Evolutionary conservation across 192 early-diverging fungal genomes (phyloP).

Genomic region (Backusella sp.): DNA sequence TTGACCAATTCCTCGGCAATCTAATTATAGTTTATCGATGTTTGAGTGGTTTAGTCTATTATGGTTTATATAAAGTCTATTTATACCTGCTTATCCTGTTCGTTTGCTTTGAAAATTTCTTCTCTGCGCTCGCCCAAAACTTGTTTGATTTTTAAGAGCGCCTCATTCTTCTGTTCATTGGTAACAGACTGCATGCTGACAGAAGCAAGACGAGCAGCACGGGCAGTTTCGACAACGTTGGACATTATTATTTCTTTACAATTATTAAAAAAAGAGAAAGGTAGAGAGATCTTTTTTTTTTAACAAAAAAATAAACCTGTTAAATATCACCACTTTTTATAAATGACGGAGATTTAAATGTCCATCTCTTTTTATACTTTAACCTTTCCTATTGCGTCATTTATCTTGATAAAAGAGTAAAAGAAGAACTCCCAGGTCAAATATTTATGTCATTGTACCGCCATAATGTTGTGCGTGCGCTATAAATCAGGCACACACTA

Average conservation of each 20-base stretch:
- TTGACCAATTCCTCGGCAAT: constrained; percentile 67
- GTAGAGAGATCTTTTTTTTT: background rate
- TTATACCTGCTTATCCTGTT: constrained; percentile 67
- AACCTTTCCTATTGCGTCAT: constrained; percentile 1
- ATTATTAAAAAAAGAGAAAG: background rate
- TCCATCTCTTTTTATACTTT: background rate
- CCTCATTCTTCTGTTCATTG: constrained; percentile 73
- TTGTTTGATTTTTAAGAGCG: constrained; percentile 67
- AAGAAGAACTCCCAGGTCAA: background rate
- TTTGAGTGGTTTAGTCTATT: background rate
- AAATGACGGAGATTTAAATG: background rate
- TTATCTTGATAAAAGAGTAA: constrained; percentile 1
- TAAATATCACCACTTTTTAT: background rate
- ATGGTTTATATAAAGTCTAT: background rate
- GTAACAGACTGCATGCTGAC: constrained; percentile 68
- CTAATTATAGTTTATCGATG: constrained; percentile 31
- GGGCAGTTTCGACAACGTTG: constrained; percentile 38
- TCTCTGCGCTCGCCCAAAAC: constrained; percentile 63
- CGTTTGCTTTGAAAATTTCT: constrained; percentile 78
- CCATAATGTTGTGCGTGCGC: background rate
- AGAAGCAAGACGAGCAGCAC: constrained; percentile 69
- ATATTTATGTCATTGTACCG: constrained; percentile 7
- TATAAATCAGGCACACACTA: constrained; percentile 4
- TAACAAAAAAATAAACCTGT: background rate
- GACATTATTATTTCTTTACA: background rate